Evolutionary conservation across 23 red algal genomes (phyloP).

Genomic region (Cyanidiococcus yangmingshanensis): DNA sequence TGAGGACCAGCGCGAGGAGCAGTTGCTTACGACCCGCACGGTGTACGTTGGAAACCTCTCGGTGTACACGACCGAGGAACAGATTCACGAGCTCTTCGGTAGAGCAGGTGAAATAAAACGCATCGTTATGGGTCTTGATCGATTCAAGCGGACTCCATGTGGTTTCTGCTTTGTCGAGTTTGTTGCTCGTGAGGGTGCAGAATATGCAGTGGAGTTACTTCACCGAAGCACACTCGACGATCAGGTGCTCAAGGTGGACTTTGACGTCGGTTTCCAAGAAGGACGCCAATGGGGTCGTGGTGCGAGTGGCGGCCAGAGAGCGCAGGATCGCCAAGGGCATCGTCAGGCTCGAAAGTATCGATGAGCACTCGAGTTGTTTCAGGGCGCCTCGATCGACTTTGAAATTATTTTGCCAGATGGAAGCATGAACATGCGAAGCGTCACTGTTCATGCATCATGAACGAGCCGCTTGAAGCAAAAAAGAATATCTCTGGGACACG

Average conservation of each 20-base stretch:
- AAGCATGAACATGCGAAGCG: too few relatives aligned
- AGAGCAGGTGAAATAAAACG: slow-evolving; percentile 65
- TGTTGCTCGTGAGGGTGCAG: slow-evolving; percentile 47
- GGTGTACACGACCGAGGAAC: slow-evolving; percentile 90
- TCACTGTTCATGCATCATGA: too few relatives aligned
- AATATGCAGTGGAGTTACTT: slow-evolving; percentile 44
- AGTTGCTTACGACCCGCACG: slow-evolving; percentile 22
- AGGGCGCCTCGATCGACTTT: too few relatives aligned
- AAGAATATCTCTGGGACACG: too few relatives aligned
- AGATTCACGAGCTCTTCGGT: slow-evolving; percentile 72
- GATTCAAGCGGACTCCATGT: slow-evolving; percentile 80
- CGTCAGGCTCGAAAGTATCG: not conserved
- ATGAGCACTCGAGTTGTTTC: too few relatives aligned
- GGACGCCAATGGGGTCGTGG: slow-evolving; percentile 93
- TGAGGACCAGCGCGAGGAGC: slow-evolving; percentile 1
- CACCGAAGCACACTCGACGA: slow-evolving; percentile 68
- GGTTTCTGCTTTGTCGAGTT: slow-evolving; percentile 99
- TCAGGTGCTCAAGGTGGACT: slow-evolving; percentile 59
- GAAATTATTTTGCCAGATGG: too few relatives aligned
- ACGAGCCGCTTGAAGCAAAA: too few relatives aligned
- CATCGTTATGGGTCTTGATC: slow-evolving; percentile 95
- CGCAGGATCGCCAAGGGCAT: not conserved
- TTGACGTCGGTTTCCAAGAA: slow-evolving; percentile 64
- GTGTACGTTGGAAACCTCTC: slow-evolving; percentile 90
- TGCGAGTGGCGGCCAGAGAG: slow-evolving; percentile 21